Conservation (phyloP, 495 filamentous ascomycete genomes). For the Cercophora samala region DNA sequence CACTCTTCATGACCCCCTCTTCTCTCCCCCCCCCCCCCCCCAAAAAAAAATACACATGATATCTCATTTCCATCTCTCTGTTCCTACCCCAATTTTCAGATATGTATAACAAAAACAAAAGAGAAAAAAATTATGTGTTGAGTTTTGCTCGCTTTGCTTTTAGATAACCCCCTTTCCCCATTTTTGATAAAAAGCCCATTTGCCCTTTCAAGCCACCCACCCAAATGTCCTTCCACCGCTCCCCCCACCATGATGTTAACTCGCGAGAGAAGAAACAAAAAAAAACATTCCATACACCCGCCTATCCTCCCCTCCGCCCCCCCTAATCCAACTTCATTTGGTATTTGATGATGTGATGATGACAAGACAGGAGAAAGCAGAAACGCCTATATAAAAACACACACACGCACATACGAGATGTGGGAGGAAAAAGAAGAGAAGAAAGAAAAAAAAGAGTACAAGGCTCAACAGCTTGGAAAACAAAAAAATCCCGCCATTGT, state of each 20-base stretch:
- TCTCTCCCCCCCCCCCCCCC: too few species aligned
- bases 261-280: neutral
- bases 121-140: neutral
- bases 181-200: neutral
- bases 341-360: neutral
- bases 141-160: neutral
- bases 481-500: neutral
- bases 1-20: too few species aligned
- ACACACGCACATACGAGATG: neutral
- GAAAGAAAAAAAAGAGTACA: neutral
- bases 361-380: neutral
- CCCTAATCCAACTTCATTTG: neutral
- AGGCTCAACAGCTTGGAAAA: too few species aligned
- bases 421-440: neutral
- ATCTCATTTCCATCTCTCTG: neutral
- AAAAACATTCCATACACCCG: neutral
- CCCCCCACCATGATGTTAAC: neutral
- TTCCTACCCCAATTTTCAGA: conserved; percentile 1
- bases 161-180: neutral
- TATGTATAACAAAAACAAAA: neutral
- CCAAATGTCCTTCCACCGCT: neutral
- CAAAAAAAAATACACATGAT: neutral
- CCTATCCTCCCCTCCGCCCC: too few species aligned
- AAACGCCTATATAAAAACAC: neutral
- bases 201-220: neutral